These are phyloP conservation scores for Gynochthodes officinalis DNA, from an alignment of 257 asterid genomes.

Conservation along the genomic window DNA sequence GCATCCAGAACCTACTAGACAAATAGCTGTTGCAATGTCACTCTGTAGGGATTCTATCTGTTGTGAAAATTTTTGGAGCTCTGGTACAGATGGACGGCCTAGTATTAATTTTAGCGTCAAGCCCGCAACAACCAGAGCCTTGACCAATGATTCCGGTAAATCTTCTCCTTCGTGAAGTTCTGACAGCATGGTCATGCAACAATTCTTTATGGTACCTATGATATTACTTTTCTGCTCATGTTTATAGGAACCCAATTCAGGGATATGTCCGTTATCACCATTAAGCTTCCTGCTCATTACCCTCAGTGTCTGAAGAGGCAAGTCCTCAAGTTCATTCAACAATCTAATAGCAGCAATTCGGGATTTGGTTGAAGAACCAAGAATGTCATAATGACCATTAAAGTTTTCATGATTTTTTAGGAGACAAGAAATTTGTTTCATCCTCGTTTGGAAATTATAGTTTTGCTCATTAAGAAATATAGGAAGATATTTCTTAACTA, in stretches of 20 bases:
- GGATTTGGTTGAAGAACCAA: slow-evolving; percentile 33
- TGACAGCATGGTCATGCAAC: slow-evolving; percentile 43
- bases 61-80: slow-evolving; percentile 53
- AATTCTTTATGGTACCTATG: slow-evolving; percentile 29
- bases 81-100: slow-evolving; percentile 31
- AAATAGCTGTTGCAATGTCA: slow-evolving; percentile 60
- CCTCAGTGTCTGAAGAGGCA: slow-evolving; percentile 32
- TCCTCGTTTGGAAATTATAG: slow-evolving; percentile 28
- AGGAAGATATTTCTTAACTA: slow-evolving; percentile 45
- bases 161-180: slow-evolving; percentile 39
- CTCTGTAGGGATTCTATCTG: slow-evolving; percentile 62
- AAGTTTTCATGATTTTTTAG: slow-evolving; percentile 45
- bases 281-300: slow-evolving; percentile 71
- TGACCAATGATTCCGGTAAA: slow-evolving; percentile 46
- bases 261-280: slow-evolving; percentile 43
- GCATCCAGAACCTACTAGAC: slow-evolving; percentile 28
- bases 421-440: slow-evolving; percentile 35
- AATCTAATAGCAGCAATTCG: slow-evolving; percentile 46
- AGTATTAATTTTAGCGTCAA: slow-evolving; percentile 49
- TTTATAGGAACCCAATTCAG: slow-evolving; percentile 21
- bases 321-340: slow-evolving; percentile 47
- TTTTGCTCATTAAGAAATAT: slow-evolving; percentile 26
- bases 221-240: slow-evolving; percentile 22
- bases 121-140: slow-evolving; percentile 68
- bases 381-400: slow-evolving; percentile 16